A percentile compares a stretch with the other conserved stretches of the same genome.
phyloP scores from a whole-genome alignment of 345 rosid species.

The Lumnitzera racemosa region DNA sequence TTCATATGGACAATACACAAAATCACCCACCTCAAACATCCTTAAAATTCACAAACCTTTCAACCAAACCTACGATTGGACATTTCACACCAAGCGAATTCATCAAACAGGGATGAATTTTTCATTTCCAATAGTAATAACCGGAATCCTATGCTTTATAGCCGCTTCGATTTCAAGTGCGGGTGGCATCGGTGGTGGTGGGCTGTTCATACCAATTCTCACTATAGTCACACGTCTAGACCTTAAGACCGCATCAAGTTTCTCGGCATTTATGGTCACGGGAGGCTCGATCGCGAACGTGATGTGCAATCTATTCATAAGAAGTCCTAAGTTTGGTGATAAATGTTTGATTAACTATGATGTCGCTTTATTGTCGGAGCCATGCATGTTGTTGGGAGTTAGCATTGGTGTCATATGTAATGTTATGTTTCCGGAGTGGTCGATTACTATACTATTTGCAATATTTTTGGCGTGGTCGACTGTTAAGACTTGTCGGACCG shows the following conservation, averaged over 20 bases:
- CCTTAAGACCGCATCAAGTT: conserved; percentile 69
- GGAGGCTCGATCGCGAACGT: conserved; percentile 85
- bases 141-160: conserved; percentile 56
- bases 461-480: conserved; percentile 77
- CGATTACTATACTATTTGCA: conserved; percentile 61
- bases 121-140: conserved; percentile 26
- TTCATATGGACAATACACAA: conserved; percentile 18
- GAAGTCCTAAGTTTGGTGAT: conserved; percentile 32
- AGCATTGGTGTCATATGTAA: conserved; percentile 80
- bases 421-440: conserved; percentile 74
- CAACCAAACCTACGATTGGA: conserved; percentile 31
- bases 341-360: conserved; percentile 54
- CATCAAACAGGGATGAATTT: conserved; percentile 25
- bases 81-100: conserved; percentile 10
- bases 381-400: conserved; percentile 82
- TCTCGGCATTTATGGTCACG: conserved; percentile 92
- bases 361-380: conserved; percentile 72
- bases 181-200: conserved; percentile 93
- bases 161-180: conserved; percentile 84
- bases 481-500: conserved; percentile 62
- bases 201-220: conserved; percentile 70
- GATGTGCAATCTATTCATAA: conserved; percentile 32
- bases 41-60: conserved; percentile 11
- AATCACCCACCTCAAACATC: conserved; percentile 8
- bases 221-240: conserved; percentile 60